These are phyloP conservation scores for Suillus fuscotomentosus DNA, from an alignment of 768 basidiomycete genomes.

Conservation along the genomic window DNA sequence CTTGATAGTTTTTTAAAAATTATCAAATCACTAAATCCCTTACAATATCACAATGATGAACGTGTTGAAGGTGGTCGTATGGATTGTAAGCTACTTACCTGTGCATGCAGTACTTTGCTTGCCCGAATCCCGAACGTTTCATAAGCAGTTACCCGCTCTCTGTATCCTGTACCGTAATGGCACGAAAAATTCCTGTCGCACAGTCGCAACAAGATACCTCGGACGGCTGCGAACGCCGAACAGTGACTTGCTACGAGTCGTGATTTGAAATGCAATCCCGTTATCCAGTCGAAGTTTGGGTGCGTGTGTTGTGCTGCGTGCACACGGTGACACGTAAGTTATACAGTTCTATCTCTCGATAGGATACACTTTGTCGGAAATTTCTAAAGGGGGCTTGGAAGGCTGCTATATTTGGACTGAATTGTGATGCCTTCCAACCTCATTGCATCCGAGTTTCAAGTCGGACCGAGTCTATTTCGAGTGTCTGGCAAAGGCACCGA, in stretches of 20 bases:
- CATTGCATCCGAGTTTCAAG: too few species aligned
- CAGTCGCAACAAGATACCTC: neutral
- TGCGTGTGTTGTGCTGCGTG: neutral
- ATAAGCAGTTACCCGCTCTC: neutral
- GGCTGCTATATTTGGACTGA: too few species aligned
- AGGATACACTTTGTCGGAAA: too few species aligned
- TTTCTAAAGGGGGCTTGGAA: too few species aligned
- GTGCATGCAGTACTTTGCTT: neutral
- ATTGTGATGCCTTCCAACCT: too few species aligned
- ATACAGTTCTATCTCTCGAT: neutral
- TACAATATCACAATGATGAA: neutral
- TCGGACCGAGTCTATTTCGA: too few species aligned
- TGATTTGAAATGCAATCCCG: too few species aligned
- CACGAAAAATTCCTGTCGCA: too few species aligned
- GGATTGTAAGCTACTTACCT: neutral
- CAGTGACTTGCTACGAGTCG: neutral
- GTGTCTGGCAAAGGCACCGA: too few species aligned
- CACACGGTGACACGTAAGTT: neutral
- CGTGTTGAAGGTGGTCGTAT: neutral
- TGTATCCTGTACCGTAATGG: neutral
- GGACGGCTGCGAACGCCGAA: neutral
- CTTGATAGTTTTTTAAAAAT: too few species aligned
- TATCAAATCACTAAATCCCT: too few species aligned
- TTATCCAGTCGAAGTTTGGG: neutral
- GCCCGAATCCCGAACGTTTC: constrained; percentile 12